phyloP scores from a whole-genome alignment of 2,329 filamentous ascomycete species.

The Alternaria postmessia region DNA sequence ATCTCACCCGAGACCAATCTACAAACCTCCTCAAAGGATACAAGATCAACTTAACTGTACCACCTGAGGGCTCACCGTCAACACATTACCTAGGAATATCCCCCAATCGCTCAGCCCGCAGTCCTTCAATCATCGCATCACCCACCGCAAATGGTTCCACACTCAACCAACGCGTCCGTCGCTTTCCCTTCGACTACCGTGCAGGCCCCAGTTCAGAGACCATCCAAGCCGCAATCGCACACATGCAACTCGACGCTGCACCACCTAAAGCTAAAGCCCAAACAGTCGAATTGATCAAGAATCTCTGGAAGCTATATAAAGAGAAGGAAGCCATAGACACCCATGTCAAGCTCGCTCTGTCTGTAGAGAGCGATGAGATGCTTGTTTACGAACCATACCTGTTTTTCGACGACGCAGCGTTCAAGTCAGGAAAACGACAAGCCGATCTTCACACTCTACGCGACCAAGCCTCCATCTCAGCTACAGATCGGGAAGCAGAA shows the following conservation, averaged over 20 bases:
- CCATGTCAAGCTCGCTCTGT: slow-evolving; percentile 58
- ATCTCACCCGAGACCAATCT: slow-evolving; percentile 63
- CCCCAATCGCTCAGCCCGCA: slow-evolving; percentile 68
- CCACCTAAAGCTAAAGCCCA: slow-evolving; percentile 55
- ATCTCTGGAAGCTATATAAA: slow-evolving; percentile 67
- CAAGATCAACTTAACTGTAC: slow-evolving; percentile 58
- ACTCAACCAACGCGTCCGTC: slow-evolving; percentile 56
- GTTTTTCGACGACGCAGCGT: slow-evolving; percentile 75
- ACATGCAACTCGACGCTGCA: slow-evolving; percentile 62
- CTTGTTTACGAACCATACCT: slow-evolving; percentile 65
- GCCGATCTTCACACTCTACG: slow-evolving; percentile 66
- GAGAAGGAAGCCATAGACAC: slow-evolving; percentile 72
- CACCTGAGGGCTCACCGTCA: slow-evolving; percentile 34
- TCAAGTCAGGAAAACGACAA: slow-evolving; percentile 68
- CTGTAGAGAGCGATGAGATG: slow-evolving; percentile 51
- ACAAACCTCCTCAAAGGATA: slow-evolving; percentile 64
- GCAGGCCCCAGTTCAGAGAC: slow-evolving; percentile 51
- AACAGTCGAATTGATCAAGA: slow-evolving; percentile 60
- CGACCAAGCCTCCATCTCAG: slow-evolving; percentile 60
- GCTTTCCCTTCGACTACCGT: slow-evolving; percentile 70
- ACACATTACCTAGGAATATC: slow-evolving; percentile 68
- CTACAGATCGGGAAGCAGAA: slow-evolving; percentile 69
- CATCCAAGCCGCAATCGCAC: slow-evolving; percentile 56
- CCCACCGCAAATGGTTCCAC: slow-evolving; percentile 56
- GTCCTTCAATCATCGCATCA: slow-evolving; percentile 70